phyloP scores from a whole-genome alignment of 1,284 basidiomycete genomes.

The Puccinia horiana region DNA sequence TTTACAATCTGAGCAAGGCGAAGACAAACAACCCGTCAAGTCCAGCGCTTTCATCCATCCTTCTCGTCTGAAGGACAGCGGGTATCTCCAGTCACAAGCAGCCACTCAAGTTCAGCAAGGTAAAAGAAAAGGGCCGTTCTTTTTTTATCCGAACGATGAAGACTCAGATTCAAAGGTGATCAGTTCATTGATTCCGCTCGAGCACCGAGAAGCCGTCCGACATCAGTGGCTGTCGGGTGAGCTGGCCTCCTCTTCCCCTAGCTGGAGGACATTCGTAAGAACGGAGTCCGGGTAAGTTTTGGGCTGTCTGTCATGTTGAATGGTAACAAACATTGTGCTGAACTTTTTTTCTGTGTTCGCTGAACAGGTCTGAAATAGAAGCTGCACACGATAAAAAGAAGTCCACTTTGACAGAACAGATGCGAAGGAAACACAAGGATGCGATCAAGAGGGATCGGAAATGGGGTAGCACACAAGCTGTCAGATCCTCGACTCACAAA shows the following conservation, averaged over 20 bases:
- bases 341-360: neutral
- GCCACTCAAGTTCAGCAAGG: neutral
- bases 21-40: neutral
- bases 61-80: constrained; percentile 18
- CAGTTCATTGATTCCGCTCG: constrained; percentile 7
- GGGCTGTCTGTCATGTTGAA: neutral
- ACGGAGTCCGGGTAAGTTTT: constrained; percentile 36
- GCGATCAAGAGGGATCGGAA: constrained; percentile 34
- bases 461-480: constrained; percentile 25
- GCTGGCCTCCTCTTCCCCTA: neutral
- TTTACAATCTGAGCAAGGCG: neutral
- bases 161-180: constrained; percentile 10
- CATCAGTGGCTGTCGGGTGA: constrained; percentile 10
- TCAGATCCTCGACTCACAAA: neutral
- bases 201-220: constrained; percentile 4
- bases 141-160: constrained; percentile 37
- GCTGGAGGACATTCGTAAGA: constrained; percentile 45
- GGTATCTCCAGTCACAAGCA: neutral
- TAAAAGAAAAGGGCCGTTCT: constrained; percentile 29
- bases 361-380: constrained; percentile 39
- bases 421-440: constrained; percentile 48
- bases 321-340: neutral
- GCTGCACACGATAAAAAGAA: constrained; percentile 25
- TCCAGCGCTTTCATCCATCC: constrained; percentile 36
- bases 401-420: constrained; percentile 35